A percentile compares a stretch with the other conserved stretches of the same genome.
phyloP scores from a whole-genome alignment of 2,329 filamentous ascomycete species.

The Fusarium sp. region DNA sequence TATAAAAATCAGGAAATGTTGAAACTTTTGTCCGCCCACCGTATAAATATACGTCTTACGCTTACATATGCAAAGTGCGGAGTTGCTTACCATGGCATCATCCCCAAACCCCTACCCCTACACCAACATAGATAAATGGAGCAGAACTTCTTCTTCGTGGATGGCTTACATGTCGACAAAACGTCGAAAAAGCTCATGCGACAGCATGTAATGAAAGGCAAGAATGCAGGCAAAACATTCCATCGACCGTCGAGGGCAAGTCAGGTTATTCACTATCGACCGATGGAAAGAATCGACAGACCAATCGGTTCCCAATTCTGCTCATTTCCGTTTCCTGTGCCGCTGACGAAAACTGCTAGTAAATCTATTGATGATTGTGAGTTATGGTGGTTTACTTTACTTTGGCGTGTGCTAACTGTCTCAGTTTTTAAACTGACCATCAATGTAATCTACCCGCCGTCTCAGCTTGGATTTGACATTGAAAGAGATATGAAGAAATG shows the following conservation, averaged over 20 bases:
- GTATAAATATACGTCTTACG: neutral
- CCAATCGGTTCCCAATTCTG: neutral
- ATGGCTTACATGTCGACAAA: constrained; percentile 11
- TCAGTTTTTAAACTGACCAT: constrained; percentile 13
- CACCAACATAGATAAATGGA: neutral
- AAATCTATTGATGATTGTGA: constrained; percentile 21
- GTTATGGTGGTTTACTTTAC: neutral
- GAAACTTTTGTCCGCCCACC: too few relatives aligned
- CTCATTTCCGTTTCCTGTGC: constrained; percentile 14
- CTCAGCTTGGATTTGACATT: constrained; percentile 8
- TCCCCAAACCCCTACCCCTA: neutral
- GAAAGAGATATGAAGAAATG: constrained; percentile 6
- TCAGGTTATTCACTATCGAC: neutral
- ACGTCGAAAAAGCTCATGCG: constrained; percentile 19
- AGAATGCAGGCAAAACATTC: constrained; percentile 23
- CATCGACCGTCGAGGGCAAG: neutral
- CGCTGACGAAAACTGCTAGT: neutral
- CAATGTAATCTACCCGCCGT: constrained; percentile 2
- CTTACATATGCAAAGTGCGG: neutral
- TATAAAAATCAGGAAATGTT: too few relatives aligned
- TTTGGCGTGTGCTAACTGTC: neutral
- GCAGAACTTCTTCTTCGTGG: constrained; percentile 15
- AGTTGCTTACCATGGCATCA: constrained; percentile 10
- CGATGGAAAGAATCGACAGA: constrained; percentile 6
- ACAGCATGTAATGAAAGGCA: constrained; percentile 23